Conservation (phyloP, 192 early-diverging fungal genomes). For the Podila verticillata region DNA sequence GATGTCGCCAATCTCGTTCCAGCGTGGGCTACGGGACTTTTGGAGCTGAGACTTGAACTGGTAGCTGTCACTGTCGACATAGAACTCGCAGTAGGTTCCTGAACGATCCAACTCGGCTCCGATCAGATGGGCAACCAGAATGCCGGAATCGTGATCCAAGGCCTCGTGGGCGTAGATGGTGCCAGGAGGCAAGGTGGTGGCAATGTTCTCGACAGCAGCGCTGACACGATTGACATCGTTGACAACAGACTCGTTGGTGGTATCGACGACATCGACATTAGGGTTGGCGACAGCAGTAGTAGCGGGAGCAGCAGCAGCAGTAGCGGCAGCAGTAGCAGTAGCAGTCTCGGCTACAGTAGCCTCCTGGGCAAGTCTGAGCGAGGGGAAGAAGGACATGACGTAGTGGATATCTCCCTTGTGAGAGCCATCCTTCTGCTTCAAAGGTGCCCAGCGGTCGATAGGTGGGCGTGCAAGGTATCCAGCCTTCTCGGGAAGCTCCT, state of each 20-base stretch:
- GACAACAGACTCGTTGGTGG: constrained; percentile 6
- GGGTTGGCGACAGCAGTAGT: constrained; percentile 10
- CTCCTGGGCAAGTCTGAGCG: constrained; percentile 39
- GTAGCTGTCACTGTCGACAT: constrained; percentile 37
- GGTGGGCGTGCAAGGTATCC: constrained; percentile 32
- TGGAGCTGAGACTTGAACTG: constrained; percentile 46
- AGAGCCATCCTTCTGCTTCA: constrained; percentile 67
- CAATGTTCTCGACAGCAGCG: constrained; percentile 20
- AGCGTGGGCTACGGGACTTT: constrained; percentile 45
- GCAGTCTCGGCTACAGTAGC: constrained; percentile 36
- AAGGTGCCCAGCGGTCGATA: constrained; percentile 56
- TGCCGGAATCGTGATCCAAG: constrained; percentile 44
- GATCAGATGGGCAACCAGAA: constrained; percentile 32
- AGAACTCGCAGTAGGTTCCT: constrained; percentile 47
- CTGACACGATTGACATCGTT: constrained; percentile 20
- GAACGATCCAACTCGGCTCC: constrained; percentile 39
- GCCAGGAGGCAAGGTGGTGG: constrained; percentile 10
- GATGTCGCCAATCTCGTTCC: constrained; percentile 57
- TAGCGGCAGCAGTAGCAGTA: constrained; percentile 8
- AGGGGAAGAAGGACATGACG: constrained; percentile 65
- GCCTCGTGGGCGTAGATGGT: constrained; percentile 31
- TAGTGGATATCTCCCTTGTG: constrained; percentile 69
- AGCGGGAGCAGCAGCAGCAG: constrained; percentile 4
- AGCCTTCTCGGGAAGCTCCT: constrained; percentile 54
- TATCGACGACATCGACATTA: constrained; percentile 2